Conservation (phyloP, 2,329 filamentous ascomycete genomes). For the Alternaria infectoria region DNA sequence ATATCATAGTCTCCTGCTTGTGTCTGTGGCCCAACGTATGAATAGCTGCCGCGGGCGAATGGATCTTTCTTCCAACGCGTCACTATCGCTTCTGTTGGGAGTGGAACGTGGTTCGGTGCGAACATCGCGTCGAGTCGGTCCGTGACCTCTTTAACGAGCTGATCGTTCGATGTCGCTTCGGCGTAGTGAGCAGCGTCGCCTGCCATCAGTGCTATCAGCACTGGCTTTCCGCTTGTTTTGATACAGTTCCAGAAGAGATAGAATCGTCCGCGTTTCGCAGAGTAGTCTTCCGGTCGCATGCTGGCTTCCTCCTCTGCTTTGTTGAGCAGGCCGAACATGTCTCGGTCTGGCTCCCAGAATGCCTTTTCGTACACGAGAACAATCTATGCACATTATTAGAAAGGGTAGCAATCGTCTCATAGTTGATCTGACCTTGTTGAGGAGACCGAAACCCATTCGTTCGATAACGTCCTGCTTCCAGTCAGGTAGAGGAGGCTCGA, state of each 20-base stretch:
- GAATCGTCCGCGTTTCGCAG: constrained; percentile 81
- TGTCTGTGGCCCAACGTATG: constrained; percentile 85
- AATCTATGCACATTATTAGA: constrained; percentile 54
- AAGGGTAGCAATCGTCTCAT: background rate
- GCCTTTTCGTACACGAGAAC: constrained; percentile 85
- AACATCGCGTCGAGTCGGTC: constrained; percentile 80
- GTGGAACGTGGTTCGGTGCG: constrained; percentile 65
- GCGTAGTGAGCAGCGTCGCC: constrained; percentile 91
- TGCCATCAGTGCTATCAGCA: constrained; percentile 91
- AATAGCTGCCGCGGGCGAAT: constrained; percentile 94
- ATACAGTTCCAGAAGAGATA: constrained; percentile 98
- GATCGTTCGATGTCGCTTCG: constrained; percentile 75
- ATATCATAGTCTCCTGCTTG: constrained; percentile 86
- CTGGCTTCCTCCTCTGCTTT: constrained; percentile 73
- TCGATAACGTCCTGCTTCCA: constrained; percentile 84
- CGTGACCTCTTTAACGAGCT: constrained; percentile 81
- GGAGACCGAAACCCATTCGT: constrained; percentile 86
- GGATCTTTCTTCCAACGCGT: constrained; percentile 91
- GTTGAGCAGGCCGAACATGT: constrained; percentile 92
- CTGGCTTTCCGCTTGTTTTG: constrained; percentile 83
- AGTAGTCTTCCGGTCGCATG: constrained; percentile 79
- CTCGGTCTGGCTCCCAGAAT: constrained; percentile 88
- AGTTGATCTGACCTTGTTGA: constrained; percentile 75
- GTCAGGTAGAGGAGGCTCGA: constrained; percentile 85
- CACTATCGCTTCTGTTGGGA: constrained; percentile 83